Conservation (phyloP, 805 yeast species). For the Candida awuae region DNA sequence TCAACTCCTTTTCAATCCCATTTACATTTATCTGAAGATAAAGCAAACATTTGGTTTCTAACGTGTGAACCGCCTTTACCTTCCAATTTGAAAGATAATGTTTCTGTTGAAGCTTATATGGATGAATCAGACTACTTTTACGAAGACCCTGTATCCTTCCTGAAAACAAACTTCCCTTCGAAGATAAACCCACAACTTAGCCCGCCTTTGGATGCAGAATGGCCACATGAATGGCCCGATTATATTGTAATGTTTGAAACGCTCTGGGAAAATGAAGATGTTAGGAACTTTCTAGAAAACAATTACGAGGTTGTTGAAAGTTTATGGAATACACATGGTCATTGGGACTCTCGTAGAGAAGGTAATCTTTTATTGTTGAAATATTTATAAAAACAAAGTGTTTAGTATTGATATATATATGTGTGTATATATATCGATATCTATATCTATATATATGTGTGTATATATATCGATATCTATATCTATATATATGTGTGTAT, state of each 20-base stretch:
- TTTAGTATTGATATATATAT: neutral
- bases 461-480: neutral
- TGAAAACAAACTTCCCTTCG: conserved; percentile 46
- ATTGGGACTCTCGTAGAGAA: conserved; percentile 13
- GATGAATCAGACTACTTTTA: conserved; percentile 88
- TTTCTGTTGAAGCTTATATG: conserved; percentile 35
- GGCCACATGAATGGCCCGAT: conserved; percentile 55
- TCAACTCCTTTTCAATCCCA: conserved; percentile 93
- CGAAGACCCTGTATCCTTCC: conserved; percentile 51
- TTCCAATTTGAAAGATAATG: conserved; percentile 23
- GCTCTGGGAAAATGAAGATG: conserved; percentile 3
- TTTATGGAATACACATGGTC: conserved; percentile 10
- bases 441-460: neutral
- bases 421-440: neutral
- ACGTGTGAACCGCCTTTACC: conserved; percentile 88
- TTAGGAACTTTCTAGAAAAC: neutral
- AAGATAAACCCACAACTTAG: conserved; percentile 1
- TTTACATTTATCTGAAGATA: conserved; percentile 46
- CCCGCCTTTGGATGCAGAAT: conserved; percentile 10
- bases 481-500: neutral
- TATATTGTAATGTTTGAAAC: conserved; percentile 68
- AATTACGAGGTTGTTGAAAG: conserved; percentile 5
- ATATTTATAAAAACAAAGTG: neutral
- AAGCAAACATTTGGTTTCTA: conserved; percentile 59
- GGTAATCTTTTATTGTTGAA: conserved; percentile 10